Evolutionary conservation across 2,329 filamentous ascomycete species (phyloP).

Genomic region (Geosmithia flava): DNA sequence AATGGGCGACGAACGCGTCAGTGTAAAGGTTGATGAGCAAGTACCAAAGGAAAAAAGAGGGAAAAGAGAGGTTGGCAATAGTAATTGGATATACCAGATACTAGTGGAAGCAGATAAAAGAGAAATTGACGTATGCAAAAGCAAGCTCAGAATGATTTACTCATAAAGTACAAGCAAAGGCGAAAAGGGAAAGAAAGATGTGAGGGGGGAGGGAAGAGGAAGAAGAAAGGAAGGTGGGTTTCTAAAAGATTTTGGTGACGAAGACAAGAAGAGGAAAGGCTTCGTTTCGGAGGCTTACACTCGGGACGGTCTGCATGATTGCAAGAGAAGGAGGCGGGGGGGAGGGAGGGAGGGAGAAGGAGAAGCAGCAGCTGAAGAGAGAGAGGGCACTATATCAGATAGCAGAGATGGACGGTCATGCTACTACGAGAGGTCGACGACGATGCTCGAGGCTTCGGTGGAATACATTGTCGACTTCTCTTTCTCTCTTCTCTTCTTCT

Average conservation of each 20-base stretch:
- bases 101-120: no score
- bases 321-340: conserved; percentile 5
- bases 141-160: no score
- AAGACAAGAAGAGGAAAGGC: background rate
- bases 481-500: background rate
- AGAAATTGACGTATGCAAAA: no score
- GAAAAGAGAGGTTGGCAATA: no score
- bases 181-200: no score
- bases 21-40: no score
- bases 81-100: no score
- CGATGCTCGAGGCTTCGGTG: conserved; percentile 13
- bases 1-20: no score
- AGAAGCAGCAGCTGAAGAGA: no score
- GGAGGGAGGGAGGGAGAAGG: no score
- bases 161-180: no score
- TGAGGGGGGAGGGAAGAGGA: background rate
- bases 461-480: conserved; percentile 13
- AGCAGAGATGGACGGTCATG: conserved; percentile 9
- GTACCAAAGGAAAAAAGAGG: no score
- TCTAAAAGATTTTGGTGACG: background rate
- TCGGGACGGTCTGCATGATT: conserved; percentile 42
- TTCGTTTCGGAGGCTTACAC: conserved; percentile 21
- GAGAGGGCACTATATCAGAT: conserved; percentile 19
- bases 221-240: background rate
- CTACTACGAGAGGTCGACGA: conserved; percentile 15